These are phyloP conservation scores for Cercospora sp. DNA, from an alignment of 2,329 filamentous ascomycete species.

Conservation along the genomic window DNA sequence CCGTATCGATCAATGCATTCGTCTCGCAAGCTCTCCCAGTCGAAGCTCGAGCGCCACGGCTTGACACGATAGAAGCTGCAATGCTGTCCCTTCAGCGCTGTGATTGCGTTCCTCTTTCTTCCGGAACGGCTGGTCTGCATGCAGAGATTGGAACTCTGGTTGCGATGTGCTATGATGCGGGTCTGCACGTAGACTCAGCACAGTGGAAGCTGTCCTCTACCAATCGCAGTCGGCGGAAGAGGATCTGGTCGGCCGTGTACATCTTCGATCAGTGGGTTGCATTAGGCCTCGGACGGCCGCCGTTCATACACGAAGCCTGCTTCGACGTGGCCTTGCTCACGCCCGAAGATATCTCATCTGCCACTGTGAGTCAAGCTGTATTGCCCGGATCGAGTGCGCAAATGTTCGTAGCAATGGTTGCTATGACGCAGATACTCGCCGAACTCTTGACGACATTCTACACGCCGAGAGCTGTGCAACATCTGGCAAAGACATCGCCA, in stretches of 20 bases:
- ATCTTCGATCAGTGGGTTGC: slow-evolving; percentile 29
- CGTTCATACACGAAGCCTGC: slow-evolving; percentile 27
- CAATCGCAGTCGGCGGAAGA: slow-evolving; percentile 25
- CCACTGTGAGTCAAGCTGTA: slow-evolving; percentile 21
- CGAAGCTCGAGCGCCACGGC: slow-evolving; percentile 23
- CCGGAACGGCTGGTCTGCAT: slow-evolving; percentile 25
- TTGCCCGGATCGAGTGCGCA: slow-evolving; percentile 23
- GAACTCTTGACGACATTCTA: slow-evolving; percentile 27
- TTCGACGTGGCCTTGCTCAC: slow-evolving; percentile 23
- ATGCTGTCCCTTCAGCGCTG: slow-evolving; percentile 28
- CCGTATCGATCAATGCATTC: slow-evolving; percentile 22
- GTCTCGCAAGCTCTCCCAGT: slow-evolving; percentile 27
- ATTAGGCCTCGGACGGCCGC: slow-evolving; percentile 27
- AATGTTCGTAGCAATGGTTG: slow-evolving; percentile 31
- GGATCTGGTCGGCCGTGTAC: slow-evolving; percentile 30
- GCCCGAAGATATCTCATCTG: slow-evolving; percentile 21
- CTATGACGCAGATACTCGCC: slow-evolving; percentile 29
- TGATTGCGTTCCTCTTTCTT: slow-evolving; percentile 21
- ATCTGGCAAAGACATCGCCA: slow-evolving; percentile 11
- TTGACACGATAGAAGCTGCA: slow-evolving; percentile 28
- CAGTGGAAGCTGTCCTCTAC: slow-evolving; percentile 25
- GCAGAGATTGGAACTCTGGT: slow-evolving; percentile 25
- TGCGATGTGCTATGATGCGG: slow-evolving; percentile 28
- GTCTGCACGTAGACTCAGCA: slow-evolving; percentile 27
- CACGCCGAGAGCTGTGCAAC: slow-evolving; percentile 23